phyloP scores from a whole-genome alignment of 805 yeast genomes.

The Starmerella asiatica region DNA sequence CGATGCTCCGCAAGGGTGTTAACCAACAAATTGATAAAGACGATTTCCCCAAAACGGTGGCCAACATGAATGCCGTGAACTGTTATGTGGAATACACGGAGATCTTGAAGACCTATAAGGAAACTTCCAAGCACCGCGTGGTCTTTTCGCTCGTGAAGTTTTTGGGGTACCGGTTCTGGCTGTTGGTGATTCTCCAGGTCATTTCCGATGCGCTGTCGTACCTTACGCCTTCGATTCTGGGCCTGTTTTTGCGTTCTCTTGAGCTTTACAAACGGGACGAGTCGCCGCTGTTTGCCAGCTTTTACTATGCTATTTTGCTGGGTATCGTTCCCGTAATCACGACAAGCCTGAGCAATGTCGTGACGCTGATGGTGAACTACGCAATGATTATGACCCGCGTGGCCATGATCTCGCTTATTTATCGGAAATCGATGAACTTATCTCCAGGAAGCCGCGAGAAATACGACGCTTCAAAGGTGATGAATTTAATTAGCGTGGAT shows the following conservation, averaged over 20 bases:
- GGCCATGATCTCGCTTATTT: slow-evolving; percentile 47
- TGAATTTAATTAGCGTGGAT: slow-evolving; percentile 86
- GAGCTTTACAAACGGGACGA: slow-evolving; percentile 9
- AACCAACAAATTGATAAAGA: slow-evolving; percentile 7
- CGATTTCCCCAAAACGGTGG: slow-evolving; percentile 20
- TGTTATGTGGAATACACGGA: slow-evolving; percentile 10
- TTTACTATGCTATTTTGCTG: slow-evolving; percentile 17
- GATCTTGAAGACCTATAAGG: slow-evolving; percentile 3
- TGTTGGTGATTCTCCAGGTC: slow-evolving; percentile 10
- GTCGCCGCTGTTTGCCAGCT: slow-evolving; percentile 13
- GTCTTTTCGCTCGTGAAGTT: slow-evolving; percentile 9
- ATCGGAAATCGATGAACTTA: slow-evolving; percentile 55
- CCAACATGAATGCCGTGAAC: slow-evolving; percentile 16
- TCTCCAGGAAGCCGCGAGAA: slow-evolving; percentile 49
- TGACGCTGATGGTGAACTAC: slow-evolving; percentile 7
- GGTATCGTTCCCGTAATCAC: slow-evolving; percentile 18
- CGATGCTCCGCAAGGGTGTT: slow-evolving; percentile 13
- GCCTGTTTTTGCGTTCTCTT: slow-evolving; percentile 16
- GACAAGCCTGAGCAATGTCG: slow-evolving; percentile 14
- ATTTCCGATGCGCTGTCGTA: slow-evolving; percentile 10
- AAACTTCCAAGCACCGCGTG: slow-evolving; percentile 11
- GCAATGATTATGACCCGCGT: slow-evolving; percentile 17
- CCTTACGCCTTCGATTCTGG: slow-evolving; percentile 15
- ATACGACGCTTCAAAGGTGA: slow-evolving; percentile 79
- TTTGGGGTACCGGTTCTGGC: slow-evolving; percentile 2